These are phyloP conservation scores for Colletotrichum phormii DNA, from an alignment of 2,329 filamentous ascomycete species.

Conservation along the genomic window DNA sequence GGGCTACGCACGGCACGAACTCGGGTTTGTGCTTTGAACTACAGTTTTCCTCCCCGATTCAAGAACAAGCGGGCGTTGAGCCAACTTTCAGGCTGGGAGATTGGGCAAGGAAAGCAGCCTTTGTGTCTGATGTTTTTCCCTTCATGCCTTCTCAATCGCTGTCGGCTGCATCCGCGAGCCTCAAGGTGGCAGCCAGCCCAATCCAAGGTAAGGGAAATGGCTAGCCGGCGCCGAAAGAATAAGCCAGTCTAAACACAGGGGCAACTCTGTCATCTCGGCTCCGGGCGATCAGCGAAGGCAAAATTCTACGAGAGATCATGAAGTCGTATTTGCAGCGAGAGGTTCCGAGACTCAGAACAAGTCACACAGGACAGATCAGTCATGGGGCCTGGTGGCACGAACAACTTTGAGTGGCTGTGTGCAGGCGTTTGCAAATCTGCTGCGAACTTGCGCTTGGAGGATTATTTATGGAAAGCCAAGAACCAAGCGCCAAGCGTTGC, in stretches of 20 bases:
- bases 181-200: not conserved
- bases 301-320: not conserved
- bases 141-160: not conserved
- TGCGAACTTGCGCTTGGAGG: not conserved
- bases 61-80: not conserved
- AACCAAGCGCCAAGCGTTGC: constrained; percentile 28
- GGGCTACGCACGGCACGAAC: constrained; percentile 14
- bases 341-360: not conserved
- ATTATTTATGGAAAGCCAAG: constrained; percentile 16
- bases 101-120: not conserved
- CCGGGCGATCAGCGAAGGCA: constrained; percentile 14
- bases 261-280: constrained; percentile 29
- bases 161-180: constrained; percentile 25
- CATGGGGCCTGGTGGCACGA: not conserved
- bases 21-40: constrained; percentile 15
- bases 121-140: constrained; percentile 6
- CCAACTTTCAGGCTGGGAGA: not conserved
- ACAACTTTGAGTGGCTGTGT: not conserved
- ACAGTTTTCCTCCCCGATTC: constrained; percentile 1
- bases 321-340: not conserved
- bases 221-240: not conserved
- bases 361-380: not conserved
- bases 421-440: not conserved
- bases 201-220: not conserved
- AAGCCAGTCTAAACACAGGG: constrained; percentile 11